Percentiles rank a stretch among this genome's conserved stretches.
These are phyloP conservation scores for Podospora tetraspora DNA, from an alignment of 495 filamentous ascomycete genomes.

Conservation along the genomic window DNA sequence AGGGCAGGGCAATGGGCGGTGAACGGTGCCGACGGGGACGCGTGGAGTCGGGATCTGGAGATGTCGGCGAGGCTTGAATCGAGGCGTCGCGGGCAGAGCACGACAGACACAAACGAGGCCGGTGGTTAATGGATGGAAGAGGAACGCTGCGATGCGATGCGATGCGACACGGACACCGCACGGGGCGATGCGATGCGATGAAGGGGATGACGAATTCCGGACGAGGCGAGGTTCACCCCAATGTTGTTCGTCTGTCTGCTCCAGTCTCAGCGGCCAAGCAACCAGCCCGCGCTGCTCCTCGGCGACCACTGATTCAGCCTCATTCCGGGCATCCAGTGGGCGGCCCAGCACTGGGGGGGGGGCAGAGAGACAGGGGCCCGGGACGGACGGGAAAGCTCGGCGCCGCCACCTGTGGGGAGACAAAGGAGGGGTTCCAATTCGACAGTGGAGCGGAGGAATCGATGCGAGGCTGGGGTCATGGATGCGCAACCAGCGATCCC, in stretches of 20 bases:
- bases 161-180: neutral
- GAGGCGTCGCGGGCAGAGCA: neutral
- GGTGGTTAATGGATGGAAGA: neutral
- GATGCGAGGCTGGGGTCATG: too few relatives aligned
- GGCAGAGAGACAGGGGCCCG: neutral
- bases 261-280: conserved; percentile 13
- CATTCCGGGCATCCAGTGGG: conserved; percentile 17
- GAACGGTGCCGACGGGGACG: neutral
- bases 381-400: neutral
- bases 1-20: neutral
- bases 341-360: neutral
- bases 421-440: conserved; percentile 1
- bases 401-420: neutral
- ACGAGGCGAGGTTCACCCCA: conserved; percentile 18
- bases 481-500: too few relatives aligned
- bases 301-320: conserved; percentile 30
- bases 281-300: conserved; percentile 16
- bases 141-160: neutral
- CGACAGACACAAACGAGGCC: neutral
- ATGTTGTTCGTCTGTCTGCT: conserved; percentile 4
- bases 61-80: neutral
- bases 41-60: neutral
- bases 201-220: conserved; percentile 21
- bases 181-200: neutral
- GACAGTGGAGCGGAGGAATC: neutral